phyloP scores from a whole-genome alignment of 1,284 basidiomycete species.

The Tausonia pullulans region DNA sequence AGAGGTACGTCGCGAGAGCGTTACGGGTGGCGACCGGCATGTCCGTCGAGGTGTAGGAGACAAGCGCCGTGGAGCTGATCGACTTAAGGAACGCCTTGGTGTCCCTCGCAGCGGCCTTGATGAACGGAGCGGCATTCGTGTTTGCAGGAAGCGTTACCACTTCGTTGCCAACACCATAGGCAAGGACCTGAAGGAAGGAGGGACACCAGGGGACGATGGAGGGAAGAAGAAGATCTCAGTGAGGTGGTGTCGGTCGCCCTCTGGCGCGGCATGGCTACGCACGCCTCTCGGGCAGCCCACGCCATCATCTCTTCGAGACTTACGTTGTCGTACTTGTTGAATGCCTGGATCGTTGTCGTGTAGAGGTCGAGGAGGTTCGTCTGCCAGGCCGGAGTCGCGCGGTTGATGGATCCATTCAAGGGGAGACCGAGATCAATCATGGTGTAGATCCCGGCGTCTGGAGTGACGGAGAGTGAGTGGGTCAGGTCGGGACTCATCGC shows the following conservation, averaged over 20 bases:
- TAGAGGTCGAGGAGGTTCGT: constrained; percentile 73
- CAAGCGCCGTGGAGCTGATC: constrained; percentile 54
- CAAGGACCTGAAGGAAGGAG: constrained; percentile 27
- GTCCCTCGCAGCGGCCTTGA: constrained; percentile 86
- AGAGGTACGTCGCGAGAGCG: constrained; percentile 64
- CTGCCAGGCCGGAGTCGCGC: constrained; percentile 62
- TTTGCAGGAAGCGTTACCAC: constrained; percentile 51
- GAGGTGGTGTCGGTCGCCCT: no score
- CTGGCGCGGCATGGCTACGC: no score
- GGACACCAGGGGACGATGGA: neutral
- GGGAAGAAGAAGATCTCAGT: no score
- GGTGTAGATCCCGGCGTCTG: constrained; percentile 14
- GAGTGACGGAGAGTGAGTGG: neutral
- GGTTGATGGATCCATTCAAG: constrained; percentile 73
- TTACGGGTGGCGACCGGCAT: constrained; percentile 27
- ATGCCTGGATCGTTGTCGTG: constrained; percentile 55
- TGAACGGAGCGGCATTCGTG: constrained; percentile 55
- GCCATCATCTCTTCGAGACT: no score
- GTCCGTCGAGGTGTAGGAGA: constrained; percentile 78
- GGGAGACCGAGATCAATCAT: constrained; percentile 7
- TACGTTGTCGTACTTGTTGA: constrained; percentile 11
- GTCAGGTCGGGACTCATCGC: neutral
- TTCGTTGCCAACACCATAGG: constrained; percentile 79
- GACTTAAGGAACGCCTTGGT: constrained; percentile 68
- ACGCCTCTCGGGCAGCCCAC: no score